Evolutionary conservation across 2,329 filamentous ascomycete species (phyloP).

Genomic region (Diaporthe amygdali): DNA sequence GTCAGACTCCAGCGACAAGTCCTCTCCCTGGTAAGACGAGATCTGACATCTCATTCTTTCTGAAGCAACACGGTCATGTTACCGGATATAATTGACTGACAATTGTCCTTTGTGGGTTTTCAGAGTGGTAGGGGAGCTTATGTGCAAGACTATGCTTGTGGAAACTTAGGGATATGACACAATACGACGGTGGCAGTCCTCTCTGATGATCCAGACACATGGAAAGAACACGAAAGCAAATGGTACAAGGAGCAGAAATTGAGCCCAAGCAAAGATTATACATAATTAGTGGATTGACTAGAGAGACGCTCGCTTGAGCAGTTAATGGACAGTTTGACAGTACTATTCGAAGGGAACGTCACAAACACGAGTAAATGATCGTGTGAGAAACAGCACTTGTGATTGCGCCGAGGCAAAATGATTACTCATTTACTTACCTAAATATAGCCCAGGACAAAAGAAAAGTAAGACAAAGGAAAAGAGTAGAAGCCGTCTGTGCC

Average conservation of each 20-base stretch:
- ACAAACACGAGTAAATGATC: neutral
- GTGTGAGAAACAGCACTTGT: neutral
- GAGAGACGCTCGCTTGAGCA: neutral
- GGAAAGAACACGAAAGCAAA: neutral
- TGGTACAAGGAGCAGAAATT: too few species aligned
- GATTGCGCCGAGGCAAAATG: too few species aligned
- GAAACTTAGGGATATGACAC: neutral
- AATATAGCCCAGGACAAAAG: neutral
- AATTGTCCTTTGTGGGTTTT: too few species aligned
- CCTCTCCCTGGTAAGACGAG: neutral
- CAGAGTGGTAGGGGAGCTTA: neutral
- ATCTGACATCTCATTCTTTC: fast-evolving
- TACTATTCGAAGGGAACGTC: neutral
- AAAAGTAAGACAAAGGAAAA: neutral
- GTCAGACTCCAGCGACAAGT: neutral
- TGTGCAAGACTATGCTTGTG: neutral
- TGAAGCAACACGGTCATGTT: fast-evolving
- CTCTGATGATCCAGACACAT: too few species aligned
- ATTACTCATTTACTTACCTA: neutral
- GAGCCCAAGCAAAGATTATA: neutral
- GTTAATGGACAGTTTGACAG: neutral
- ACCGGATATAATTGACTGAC: neutral
- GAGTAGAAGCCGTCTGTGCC: neutral
- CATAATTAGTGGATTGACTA: neutral
- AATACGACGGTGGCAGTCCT: neutral